Conservation (phyloP, 768 basidiomycete genomes). For the Termitomyces sp. region DNA sequence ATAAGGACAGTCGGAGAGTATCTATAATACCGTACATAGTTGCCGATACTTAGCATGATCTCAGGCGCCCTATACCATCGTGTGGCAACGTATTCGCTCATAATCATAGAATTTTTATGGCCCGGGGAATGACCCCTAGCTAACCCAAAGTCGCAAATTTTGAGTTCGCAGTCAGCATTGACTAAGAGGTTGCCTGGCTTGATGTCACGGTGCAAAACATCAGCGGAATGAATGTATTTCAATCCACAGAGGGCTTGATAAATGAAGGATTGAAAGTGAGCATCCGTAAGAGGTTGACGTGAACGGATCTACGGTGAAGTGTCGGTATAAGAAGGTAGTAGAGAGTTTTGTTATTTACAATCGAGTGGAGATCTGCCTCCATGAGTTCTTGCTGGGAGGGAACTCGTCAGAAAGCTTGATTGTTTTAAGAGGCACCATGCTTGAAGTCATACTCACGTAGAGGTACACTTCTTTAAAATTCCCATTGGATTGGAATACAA, state of each 20-base stretch:
- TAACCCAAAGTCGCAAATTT: conserved; percentile 98
- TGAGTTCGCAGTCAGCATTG: conserved; percentile 96
- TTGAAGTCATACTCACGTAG: conserved; percentile 46
- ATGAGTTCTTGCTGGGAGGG: conserved; percentile 86
- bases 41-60: conserved; percentile 98
- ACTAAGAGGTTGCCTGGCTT: conserved; percentile 95
- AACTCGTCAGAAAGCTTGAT: conserved; percentile 3
- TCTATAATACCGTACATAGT: conserved; percentile 60
- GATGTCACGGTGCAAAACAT: conserved; percentile 93
- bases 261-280: conserved; percentile 93
- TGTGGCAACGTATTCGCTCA: conserved; percentile 99
- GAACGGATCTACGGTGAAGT: conserved; percentile 60
- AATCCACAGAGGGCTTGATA: conserved; percentile 98
- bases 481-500: conserved; percentile 85
- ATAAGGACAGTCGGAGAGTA: not conserved
- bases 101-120: conserved; percentile 75
- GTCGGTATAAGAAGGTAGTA: not conserved
- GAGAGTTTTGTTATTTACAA: conserved; percentile 45
- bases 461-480: conserved; percentile 98
- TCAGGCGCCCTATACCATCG: conserved; percentile 98
- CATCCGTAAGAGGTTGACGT: conserved; percentile 81
- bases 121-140: conserved; percentile 92
- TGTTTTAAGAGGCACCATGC: conserved; percentile 5
- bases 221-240: conserved; percentile 97
- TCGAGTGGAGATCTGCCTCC: conserved; percentile 99